Base-by-base conservation (phyloP, 2,329 filamentous ascomycete species). In the Xenosphaeropsis pyriputrescens region DNA sequence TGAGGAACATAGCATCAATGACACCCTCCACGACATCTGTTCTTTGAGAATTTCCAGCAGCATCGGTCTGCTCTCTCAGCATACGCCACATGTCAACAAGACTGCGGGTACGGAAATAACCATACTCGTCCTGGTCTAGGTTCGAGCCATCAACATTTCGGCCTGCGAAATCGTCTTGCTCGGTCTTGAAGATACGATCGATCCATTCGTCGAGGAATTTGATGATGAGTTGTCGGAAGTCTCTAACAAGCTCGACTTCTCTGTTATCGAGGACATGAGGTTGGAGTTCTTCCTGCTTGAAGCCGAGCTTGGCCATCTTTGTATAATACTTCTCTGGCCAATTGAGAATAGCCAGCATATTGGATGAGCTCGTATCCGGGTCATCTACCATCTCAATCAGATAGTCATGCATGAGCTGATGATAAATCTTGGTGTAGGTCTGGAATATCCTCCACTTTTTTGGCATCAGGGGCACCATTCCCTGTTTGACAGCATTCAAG, bases 141-240 rank as follows among this genome's bases (percentile, higher is more conserved):
- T 88, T 84, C 46, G 70, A 70, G 36, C 69, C 72, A 50, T 86
- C 83, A 41, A 79, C 70, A 48, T 76, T 78, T 44, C 88, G 77
- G 40, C 85, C 77, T 35, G 75, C 65, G 58, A 98, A 93, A 48
- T 85, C 80, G 50, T 78, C 80, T 52, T 72, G 73, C 59, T 98
- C 93, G 33, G 84, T 79, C 7, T 68, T 69, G 50, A 85, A 85
- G 57, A 98, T 95, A 41, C 86, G 78, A 45, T 93, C 85, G 68
- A 96, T 93, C 88, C 91, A 98, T 63, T 96, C 84, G 56, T 95
- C 89, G 41, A 98, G 78, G 43, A 86, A 88, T 54, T 83, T 85
- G 60, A 95, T 91, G 57, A 98, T 96, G 54, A 96, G 79, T 55
- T 85, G 80, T 42, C 89, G 77, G 69, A 95, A 98, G 55, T 94